Conservation (phyloP, 2,329 filamentous ascomycete species). For the Xylariaceae sp. region DNA sequence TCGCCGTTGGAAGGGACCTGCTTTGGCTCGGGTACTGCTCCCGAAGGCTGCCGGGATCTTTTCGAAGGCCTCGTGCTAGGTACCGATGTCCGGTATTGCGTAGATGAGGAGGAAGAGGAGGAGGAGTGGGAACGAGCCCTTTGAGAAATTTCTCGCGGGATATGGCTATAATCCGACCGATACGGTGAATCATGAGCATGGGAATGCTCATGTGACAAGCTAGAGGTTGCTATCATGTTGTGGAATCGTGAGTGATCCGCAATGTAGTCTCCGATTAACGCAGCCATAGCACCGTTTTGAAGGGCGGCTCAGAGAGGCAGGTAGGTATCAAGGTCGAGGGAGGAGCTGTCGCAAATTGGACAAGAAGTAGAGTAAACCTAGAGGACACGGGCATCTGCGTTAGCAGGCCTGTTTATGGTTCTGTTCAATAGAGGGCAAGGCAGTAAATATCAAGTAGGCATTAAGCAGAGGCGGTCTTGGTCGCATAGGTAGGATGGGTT, state of each 20-base stretch:
- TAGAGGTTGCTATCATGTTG: slow-evolving; percentile 55
- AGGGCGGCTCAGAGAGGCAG: no score
- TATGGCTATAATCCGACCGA: slow-evolving; percentile 29
- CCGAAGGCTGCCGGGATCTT: slow-evolving; percentile 22
- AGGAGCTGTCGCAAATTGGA: no score
- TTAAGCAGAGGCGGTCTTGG: no score
- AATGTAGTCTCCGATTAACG: slow-evolving; percentile 63
- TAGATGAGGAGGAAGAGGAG: slow-evolving; percentile 16
- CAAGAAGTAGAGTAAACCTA: no score
- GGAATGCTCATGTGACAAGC: slow-evolving; percentile 38
- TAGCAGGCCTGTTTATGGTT: no score
- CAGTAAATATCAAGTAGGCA: no score
- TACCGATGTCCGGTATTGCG: slow-evolving; percentile 16
- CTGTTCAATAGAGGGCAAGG: no score
- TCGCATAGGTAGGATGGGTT: no score
- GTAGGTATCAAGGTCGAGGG: no score
- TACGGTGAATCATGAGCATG: slow-evolving; percentile 37
- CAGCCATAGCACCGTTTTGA: slow-evolving; percentile 47
- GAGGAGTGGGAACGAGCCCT: slow-evolving; percentile 17
- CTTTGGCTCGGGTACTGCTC: slow-evolving; percentile 12
- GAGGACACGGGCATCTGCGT: no score
- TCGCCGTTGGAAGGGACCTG: slow-evolving; percentile 28
- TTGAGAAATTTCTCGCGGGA: slow-evolving; percentile 20
- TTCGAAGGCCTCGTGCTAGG: slow-evolving; percentile 20
- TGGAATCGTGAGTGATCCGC: slow-evolving; percentile 64